phyloP scores from a whole-genome alignment of 2,329 filamentous ascomycete species.

The Colletotrichum sansevieriae region DNA sequence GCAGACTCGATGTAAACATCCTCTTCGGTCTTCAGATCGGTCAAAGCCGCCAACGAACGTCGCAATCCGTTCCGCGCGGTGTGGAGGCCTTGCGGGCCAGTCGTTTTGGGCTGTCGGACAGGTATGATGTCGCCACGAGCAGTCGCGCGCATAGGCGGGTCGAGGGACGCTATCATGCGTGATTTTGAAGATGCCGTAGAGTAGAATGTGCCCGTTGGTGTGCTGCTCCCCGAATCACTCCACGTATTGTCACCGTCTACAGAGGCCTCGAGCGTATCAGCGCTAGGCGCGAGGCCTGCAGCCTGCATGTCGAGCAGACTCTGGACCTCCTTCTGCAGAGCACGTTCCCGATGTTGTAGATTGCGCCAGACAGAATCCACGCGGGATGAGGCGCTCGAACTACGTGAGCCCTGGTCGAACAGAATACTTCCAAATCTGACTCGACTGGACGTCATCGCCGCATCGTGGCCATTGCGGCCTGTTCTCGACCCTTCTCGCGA shows the following conservation, averaged over 20 bases:
- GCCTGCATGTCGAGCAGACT: conserved; percentile 63
- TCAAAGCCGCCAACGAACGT: conserved; percentile 73
- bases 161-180: conserved; percentile 58
- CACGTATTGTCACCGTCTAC: conserved; percentile 47
- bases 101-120: conserved; percentile 66
- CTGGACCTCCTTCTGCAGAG: conserved; percentile 62
- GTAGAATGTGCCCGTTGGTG: conserved; percentile 56
- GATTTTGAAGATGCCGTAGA: conserved; percentile 55
- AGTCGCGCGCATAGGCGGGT: conserved; percentile 54
- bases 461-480: not conserved
- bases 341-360: conserved; percentile 60
- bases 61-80: conserved; percentile 75
- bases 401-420: conserved; percentile 51
- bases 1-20: conserved; percentile 70
- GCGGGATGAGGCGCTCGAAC: conserved; percentile 38
- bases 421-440: conserved; percentile 52
- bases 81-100: conserved; percentile 67
- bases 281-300: conserved; percentile 56
- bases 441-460: conserved; percentile 25
- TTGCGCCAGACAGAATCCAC: conserved; percentile 61
- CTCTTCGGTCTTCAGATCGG: conserved; percentile 77
- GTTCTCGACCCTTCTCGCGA: conserved; percentile 2
- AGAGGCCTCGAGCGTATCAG: conserved; percentile 41
- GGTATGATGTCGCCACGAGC: conserved; percentile 67
- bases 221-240: conserved; percentile 58